Evolutionary conservation across 2,329 filamentous ascomycete species (phyloP).

Genomic region (Venturia carpophila): DNA sequence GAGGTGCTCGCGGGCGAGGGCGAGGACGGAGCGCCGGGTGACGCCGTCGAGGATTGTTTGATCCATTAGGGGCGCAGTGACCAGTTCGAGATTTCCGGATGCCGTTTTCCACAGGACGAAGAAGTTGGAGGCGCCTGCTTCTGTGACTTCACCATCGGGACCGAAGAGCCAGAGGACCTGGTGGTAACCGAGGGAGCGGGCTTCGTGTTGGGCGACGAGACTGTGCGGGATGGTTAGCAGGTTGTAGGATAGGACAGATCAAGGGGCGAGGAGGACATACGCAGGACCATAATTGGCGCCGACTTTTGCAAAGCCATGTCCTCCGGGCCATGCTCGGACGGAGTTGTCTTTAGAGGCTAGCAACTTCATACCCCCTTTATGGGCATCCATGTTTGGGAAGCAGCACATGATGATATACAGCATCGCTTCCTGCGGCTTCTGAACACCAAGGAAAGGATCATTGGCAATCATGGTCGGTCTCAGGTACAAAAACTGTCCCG

Average conservation of each 20-base stretch:
- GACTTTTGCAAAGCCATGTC: conserved; percentile 86
- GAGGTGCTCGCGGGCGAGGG: conserved; percentile 60
- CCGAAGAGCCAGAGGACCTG: conserved; percentile 96
- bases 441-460: conserved; percentile 70
- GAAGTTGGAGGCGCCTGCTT: conserved; percentile 89
- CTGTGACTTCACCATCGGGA: conserved; percentile 61
- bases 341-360: conserved; percentile 74
- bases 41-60: conserved; percentile 82
- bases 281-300: conserved; percentile 85
- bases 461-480: conserved; percentile 83
- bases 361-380: conserved; percentile 50
- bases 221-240: conserved; percentile 29
- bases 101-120: conserved; percentile 72
- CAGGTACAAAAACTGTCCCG: conserved; percentile 71
- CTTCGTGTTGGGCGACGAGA: conserved; percentile 69
- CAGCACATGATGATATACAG: conserved; percentile 66
- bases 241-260: not conserved
- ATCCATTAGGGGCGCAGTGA: conserved; percentile 77
- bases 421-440: conserved; percentile 71
- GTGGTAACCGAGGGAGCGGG: conserved; percentile 64
- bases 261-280: not conserved
- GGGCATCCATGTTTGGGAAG: conserved; percentile 39
- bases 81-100: conserved; percentile 54
- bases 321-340: conserved; percentile 86
- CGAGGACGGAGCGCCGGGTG: conserved; percentile 71